Conservation (phyloP, 2,329 filamentous ascomycete species). For the Venturia nashicola region DNA sequence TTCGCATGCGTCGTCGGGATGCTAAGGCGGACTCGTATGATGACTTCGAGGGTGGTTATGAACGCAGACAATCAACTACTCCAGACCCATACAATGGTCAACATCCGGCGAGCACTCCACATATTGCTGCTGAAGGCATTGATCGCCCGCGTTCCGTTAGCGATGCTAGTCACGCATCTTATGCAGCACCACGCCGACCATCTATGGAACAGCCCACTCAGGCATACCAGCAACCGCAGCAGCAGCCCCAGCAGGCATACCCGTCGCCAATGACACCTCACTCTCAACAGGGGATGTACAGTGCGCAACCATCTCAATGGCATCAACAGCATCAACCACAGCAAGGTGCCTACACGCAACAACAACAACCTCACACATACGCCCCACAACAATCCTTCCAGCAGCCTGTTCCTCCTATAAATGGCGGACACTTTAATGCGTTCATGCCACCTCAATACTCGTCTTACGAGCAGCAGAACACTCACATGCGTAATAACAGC, state of each 20-base stretch:
- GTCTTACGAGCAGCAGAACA: constrained; percentile 8
- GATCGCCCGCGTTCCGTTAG: constrained; percentile 49
- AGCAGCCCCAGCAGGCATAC: constrained; percentile 19
- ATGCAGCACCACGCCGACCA: constrained; percentile 26
- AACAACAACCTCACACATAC: constrained; percentile 15
- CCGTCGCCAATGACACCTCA: constrained; percentile 26
- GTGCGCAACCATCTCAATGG: constrained; percentile 20
- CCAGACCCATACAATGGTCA: constrained; percentile 35
- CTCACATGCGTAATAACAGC: constrained; percentile 9
- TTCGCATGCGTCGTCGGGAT: constrained; percentile 72
- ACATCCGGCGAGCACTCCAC: constrained; percentile 18
- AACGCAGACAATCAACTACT: constrained; percentile 36
- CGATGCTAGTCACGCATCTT: constrained; percentile 37
- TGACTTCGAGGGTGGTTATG: constrained; percentile 39
- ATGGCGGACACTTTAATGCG: neutral
- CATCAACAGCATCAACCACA: constrained; percentile 14
- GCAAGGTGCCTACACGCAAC: constrained; percentile 18
- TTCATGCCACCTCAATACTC: constrained; percentile 6
- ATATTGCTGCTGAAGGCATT: constrained; percentile 19
- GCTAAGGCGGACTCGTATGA: constrained; percentile 42
- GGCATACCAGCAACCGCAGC: constrained; percentile 19
- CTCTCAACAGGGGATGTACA: constrained; percentile 26
- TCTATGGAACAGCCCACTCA: constrained; percentile 34
- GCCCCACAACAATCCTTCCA: constrained; percentile 12
- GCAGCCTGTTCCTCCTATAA: neutral